Percentiles rank a stretch among this genome's conserved stretches.
These are phyloP conservation scores for Sporothrix variecibatus DNA, from an alignment of 2,329 filamentous ascomycete genomes.

Conservation along the genomic window DNA sequence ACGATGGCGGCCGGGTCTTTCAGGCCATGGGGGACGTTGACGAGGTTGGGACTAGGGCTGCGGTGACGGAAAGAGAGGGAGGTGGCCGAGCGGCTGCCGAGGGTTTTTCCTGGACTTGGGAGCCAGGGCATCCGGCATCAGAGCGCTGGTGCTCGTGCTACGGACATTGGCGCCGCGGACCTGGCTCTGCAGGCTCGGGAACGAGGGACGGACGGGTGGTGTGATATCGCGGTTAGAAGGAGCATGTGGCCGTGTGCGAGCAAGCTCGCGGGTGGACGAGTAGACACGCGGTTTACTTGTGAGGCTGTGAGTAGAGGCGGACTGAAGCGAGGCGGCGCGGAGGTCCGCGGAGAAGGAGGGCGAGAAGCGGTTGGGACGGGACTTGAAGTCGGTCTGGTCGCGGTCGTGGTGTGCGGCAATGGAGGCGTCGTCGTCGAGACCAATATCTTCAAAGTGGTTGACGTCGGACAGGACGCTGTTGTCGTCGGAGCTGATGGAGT, in stretches of 20 bases:
- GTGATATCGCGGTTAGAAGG: slow-evolving; percentile 37
- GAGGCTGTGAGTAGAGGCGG: background rate
- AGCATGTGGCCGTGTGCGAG: slow-evolving; percentile 35
- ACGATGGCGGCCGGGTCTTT: slow-evolving; percentile 45
- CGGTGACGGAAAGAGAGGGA: slow-evolving; percentile 48
- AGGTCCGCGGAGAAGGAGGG: slow-evolving; percentile 49
- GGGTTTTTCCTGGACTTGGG: slow-evolving; percentile 35
- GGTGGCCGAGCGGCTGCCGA: slow-evolving; percentile 43
- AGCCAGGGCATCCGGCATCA: slow-evolving; percentile 37
- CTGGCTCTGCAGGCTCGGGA: slow-evolving; percentile 50
- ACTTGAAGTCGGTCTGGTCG: slow-evolving; percentile 41
- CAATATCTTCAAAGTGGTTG: slow-evolving; percentile 91
- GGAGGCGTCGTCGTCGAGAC: slow-evolving; percentile 65
- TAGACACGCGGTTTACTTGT: slow-evolving; percentile 32
- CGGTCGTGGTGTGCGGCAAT: slow-evolving; percentile 40
- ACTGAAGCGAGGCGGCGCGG: slow-evolving; percentile 38
- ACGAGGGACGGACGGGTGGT: slow-evolving; percentile 44
- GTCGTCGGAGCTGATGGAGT: slow-evolving; percentile 75
- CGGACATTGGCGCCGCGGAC: slow-evolving; percentile 52
- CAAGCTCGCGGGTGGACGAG: slow-evolving; percentile 36
- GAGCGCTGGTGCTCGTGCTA: slow-evolving; percentile 49
- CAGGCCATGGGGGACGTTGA: slow-evolving; percentile 47
- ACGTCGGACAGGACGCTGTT: slow-evolving; percentile 70
- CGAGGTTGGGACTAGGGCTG: slow-evolving; percentile 52
- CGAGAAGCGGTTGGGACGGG: slow-evolving; percentile 52